Conservation (phyloP, 176 grass and related monocot species). For the Juncus effusus region DNA sequence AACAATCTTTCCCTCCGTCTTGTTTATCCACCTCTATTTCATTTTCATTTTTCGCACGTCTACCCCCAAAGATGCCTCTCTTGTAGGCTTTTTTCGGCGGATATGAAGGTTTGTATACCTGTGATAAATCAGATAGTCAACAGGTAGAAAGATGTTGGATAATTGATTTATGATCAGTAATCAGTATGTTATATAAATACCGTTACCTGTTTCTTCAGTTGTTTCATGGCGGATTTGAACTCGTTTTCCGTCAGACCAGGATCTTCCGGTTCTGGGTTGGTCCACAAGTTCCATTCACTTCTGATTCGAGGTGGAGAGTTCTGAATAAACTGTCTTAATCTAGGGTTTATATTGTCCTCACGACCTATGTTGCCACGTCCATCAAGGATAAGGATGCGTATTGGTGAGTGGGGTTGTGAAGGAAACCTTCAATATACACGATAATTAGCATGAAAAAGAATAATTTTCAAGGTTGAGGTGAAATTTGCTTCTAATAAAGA, state of each 20-base stretch:
- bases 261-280: neutral
- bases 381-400: slow-evolving; percentile 22
- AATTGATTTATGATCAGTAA: no score
- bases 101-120: slow-evolving; percentile 19
- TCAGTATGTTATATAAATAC: no score
- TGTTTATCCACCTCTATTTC: neutral
- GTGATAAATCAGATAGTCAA: slow-evolving; percentile 7
- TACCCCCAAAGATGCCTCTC: slow-evolving; percentile 35
- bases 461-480: neutral
- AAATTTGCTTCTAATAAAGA: neutral
- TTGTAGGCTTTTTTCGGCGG: slow-evolving; percentile 22
- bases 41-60: neutral
- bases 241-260: slow-evolving; percentile 31
- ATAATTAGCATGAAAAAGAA: neutral
- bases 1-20: slow-evolving; percentile 27
- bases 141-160: no score
- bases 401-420: slow-evolving; percentile 29
- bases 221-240: slow-evolving; percentile 46
- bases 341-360: slow-evolving; percentile 24
- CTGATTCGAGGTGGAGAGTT: slow-evolving; percentile 44
- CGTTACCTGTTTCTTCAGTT: slow-evolving; percentile 27
- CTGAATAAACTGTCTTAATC: slow-evolving; percentile 33
- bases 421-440: slow-evolving; percentile 31
- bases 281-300: slow-evolving; percentile 36
- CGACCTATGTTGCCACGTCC: neutral